Base-by-base conservation (phyloP, 305 asterid species). In the Fraxinus ornus region DNA sequence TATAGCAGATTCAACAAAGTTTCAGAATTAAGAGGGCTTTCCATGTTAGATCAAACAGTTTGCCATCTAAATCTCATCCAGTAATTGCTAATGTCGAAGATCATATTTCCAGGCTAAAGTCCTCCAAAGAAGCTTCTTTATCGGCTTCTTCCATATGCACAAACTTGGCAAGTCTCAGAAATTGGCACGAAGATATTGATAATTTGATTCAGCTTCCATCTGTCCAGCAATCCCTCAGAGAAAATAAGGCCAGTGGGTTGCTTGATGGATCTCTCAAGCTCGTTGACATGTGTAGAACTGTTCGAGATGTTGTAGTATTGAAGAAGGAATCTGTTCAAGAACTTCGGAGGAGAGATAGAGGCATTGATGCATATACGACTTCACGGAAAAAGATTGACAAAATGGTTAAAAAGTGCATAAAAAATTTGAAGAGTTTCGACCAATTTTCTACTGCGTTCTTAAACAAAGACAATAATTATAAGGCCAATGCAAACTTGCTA, bases 1-100 rank as follows among this genome's bases (percentile, higher is more conserved):
- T 37, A 37, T 37, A 37, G 44, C 44, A 7, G 44, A 37, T 44
- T 44, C 55, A 44, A 12, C 55, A 3, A 44, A 44, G 55, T 44
- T 44, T 24, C 33, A 5, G 1, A 83, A 26, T 7, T 36, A 78
- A 85, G 15, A 87, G 83, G 88, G 80, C 87, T 22, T 81, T 79
- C 47, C 90, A 87, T 21, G 44, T 79, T 22, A 70, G 88, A 87
- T 87, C 88, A 26, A 83, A 88, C 80, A 86, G 88, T 76, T 83
- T 86, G 21, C 92, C 91, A 19, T 77, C 91, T n/a, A 84, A 68
- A 75, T 78, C 85, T 75, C 88, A 83, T 70, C 86, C 89, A 22
- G 4, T 57, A 30, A 30, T 81, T 9, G 76, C 78, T 0, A 79
- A 26, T 47, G 85, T 82, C 4, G 84, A 82, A 78, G 80, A 71